phyloP scores from a whole-genome alignment of 495 filamentous ascomycete genomes.

The Hypoxylon lienhwacheense region DNA sequence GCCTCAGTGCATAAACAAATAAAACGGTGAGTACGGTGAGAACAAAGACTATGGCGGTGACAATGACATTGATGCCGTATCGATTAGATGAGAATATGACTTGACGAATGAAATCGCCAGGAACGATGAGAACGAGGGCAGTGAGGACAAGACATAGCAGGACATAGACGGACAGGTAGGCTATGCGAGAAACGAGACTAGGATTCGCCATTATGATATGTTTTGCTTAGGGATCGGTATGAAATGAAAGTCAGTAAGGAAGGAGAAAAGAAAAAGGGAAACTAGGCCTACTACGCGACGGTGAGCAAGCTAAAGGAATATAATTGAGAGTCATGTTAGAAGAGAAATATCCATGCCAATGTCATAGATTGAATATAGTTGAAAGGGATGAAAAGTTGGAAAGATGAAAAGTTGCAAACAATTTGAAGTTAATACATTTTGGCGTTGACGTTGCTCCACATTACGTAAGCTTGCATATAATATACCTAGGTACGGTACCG shows the following conservation, averaged over 20 bases:
- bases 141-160: slow-evolving; percentile 73
- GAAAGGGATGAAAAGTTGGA: neutral
- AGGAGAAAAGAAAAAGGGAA: too few species aligned
- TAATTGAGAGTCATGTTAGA: slow-evolving; percentile 30
- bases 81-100: slow-evolving; percentile 60
- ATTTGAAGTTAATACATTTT: too few species aligned
- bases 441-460: too few species aligned
- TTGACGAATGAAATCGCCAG: slow-evolving; percentile 81
- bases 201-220: slow-evolving; percentile 38
- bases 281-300: slow-evolving; percentile 24
- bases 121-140: slow-evolving; percentile 75
- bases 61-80: slow-evolving; percentile 80
- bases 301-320: slow-evolving; percentile 11
- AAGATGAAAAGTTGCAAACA: slow-evolving; percentile 20
- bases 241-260: slow-evolving; percentile 17
- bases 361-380: neutral
- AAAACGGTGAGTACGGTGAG: slow-evolving; percentile 69
- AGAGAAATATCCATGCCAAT: slow-evolving; percentile 10
- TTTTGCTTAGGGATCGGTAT: slow-evolving; percentile 3
- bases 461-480: too few species aligned
- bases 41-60: slow-evolving; percentile 76
- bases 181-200: slow-evolving; percentile 65
- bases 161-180: slow-evolving; percentile 80
- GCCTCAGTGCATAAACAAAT: slow-evolving; percentile 80
- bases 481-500: neutral